Evolutionary conservation across 2,329 filamentous ascomycete species (phyloP).

Genomic region (Penicillium sp.): DNA sequence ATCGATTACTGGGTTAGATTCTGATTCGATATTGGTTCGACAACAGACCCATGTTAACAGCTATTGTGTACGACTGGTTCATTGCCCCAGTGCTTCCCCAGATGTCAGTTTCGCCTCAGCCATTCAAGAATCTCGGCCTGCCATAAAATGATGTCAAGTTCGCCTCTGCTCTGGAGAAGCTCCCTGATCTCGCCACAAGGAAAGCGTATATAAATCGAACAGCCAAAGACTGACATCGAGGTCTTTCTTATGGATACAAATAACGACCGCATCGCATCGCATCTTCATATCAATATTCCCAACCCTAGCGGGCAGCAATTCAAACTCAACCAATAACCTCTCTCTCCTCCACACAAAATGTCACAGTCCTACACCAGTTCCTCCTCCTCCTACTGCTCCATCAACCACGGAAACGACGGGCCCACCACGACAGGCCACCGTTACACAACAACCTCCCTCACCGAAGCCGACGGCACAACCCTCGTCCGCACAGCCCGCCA

Average conservation of each 20-base stretch:
- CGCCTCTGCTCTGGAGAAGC: background rate
- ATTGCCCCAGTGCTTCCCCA: background rate
- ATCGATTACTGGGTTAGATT: background rate
- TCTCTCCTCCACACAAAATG: conserved; percentile 13
- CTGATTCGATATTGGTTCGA: background rate
- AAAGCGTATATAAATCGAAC: background rate
- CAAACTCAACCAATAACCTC: background rate
- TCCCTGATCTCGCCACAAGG: background rate
- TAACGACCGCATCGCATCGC: background rate
- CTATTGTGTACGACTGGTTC: background rate
- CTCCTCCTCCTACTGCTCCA: conserved; percentile 37
- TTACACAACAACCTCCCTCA: conserved; percentile 35
- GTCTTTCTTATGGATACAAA: background rate
- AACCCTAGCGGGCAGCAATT: background rate
- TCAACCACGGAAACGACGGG: conserved; percentile 29
- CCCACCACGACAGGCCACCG: conserved; percentile 31
- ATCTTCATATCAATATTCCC: background rate
- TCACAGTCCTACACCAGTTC: conserved; percentile 33
- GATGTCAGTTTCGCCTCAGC: background rate
- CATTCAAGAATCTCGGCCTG: background rate
- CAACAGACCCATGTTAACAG: background rate
- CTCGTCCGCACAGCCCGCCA: conserved; percentile 37
- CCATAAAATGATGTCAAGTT: background rate
- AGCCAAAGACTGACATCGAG: background rate
- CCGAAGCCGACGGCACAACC: conserved; percentile 34